Evolutionary conservation across 306 rosid genomes (phyloP).

Genomic region (Trifolium repens): DNA sequence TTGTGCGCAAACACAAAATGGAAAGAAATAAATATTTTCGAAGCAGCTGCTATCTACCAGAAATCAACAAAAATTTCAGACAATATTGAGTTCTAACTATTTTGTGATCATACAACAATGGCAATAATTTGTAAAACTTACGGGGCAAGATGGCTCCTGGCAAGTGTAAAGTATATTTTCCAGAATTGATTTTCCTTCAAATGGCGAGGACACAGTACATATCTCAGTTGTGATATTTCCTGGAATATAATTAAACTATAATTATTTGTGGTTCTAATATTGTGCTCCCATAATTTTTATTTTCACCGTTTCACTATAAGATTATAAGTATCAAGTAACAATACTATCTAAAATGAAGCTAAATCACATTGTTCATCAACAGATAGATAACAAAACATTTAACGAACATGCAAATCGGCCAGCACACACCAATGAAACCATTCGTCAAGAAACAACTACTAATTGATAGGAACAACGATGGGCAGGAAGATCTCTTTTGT

Average conservation of each 20-base stretch:
- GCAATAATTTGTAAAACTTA: constrained; percentile 53
- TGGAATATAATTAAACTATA: constrained; percentile 45
- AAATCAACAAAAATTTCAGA: not conserved
- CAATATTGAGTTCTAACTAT: constrained; percentile 1
- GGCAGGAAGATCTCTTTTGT: not conserved
- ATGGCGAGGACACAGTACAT: constrained; percentile 80
- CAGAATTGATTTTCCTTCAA: constrained; percentile 89
- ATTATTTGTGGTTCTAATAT: constrained; percentile 20
- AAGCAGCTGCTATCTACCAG: constrained; percentile 16
- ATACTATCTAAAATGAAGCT: constrained; percentile 5
- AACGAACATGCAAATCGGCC: not conserved
- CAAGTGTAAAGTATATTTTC: constrained; percentile 81
- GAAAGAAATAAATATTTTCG: constrained; percentile 14
- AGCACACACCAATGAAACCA: not conserved
- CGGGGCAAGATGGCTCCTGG: constrained; percentile 71
- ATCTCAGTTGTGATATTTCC: constrained; percentile 85
- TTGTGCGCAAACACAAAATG: not conserved
- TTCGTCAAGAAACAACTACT: not conserved
- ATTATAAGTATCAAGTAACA: constrained; percentile 10
- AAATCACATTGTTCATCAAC: constrained; percentile 1
- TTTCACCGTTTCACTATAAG: not conserved
- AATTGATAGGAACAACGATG: too few relatives aligned
- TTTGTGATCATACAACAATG: constrained; percentile 21
- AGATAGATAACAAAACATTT: not conserved
- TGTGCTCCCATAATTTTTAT: not conserved